Conservation (phyloP, 306 rosid genomes). For the Malus orientalis region DNA sequence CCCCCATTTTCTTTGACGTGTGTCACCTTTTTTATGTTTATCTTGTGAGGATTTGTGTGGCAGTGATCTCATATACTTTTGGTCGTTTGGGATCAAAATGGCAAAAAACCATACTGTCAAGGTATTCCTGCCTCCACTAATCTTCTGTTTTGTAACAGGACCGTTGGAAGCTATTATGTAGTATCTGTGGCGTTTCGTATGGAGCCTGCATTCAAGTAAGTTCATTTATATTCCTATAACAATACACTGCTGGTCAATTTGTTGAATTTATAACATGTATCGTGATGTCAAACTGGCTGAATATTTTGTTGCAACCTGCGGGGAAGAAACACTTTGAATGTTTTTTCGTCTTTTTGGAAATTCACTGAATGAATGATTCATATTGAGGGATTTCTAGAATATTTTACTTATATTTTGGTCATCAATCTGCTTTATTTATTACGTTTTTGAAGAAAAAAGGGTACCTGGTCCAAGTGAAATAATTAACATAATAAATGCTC, state of each 20-base stretch:
- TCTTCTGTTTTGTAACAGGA: slow-evolving; percentile 51
- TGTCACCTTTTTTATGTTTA: not conserved
- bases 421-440: not conserved
- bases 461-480: not conserved
- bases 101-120: not conserved
- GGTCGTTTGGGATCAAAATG: not conserved
- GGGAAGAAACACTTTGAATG: not conserved
- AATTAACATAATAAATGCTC: not conserved
- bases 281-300: not conserved
- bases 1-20: not conserved
- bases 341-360: not conserved
- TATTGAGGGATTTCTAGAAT: not conserved
- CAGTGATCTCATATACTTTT: not conserved
- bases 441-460: not conserved
- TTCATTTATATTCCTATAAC: slow-evolving; percentile 15
- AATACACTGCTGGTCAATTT: slow-evolving; percentile 5
- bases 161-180: slow-evolving; percentile 97
- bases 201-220: slow-evolving; percentile 99
- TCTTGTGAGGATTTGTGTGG: not conserved
- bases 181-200: slow-evolving; percentile 91
- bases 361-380: not conserved
- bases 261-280: not conserved
- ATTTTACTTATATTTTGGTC: not conserved
- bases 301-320: too few species aligned
- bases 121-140: not conserved